Conservation (phyloP, 2,329 filamentous ascomycete genomes). For the Metarhizium album region DNA sequence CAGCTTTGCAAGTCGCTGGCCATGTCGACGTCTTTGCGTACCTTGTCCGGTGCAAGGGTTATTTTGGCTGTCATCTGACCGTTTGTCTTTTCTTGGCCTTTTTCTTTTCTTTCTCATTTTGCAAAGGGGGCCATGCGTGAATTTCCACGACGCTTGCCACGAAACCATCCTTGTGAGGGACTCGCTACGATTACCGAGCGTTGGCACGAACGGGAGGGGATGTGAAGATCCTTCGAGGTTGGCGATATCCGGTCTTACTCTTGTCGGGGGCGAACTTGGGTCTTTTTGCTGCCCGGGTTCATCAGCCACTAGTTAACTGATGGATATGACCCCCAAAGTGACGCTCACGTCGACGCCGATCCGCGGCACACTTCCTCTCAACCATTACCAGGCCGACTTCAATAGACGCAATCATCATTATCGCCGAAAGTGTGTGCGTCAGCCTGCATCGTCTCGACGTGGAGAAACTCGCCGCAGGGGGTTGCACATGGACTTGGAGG, state of each 20-base stretch:
- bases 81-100: too few relatives aligned
- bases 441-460: too few relatives aligned
- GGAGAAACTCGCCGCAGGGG: too few relatives aligned
- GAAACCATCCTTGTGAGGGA: too few relatives aligned
- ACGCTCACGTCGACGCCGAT: not conserved
- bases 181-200: too few relatives aligned
- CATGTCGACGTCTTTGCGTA: not conserved
- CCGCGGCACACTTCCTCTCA: not conserved
- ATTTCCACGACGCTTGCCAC: not conserved
- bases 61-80: too few relatives aligned
- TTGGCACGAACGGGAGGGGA: not conserved
- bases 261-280: too few relatives aligned
- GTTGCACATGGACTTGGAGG: not conserved
- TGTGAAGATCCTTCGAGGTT: not conserved
- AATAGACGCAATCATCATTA: not conserved
- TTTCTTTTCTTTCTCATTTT: too few relatives aligned
- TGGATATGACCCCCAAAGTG: too few relatives aligned
- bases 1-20: not conserved
- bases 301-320: too few relatives aligned
- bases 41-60: not conserved
- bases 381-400: not conserved
- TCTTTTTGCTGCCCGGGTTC: too few relatives aligned
- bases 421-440: not conserved
- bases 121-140: too few relatives aligned
- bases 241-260: not conserved